Evolutionary conservation across 805 yeast species (phyloP), one percentile per base, ranked within the genome.

Genomic region (Yueomyces sp.): DNA sequence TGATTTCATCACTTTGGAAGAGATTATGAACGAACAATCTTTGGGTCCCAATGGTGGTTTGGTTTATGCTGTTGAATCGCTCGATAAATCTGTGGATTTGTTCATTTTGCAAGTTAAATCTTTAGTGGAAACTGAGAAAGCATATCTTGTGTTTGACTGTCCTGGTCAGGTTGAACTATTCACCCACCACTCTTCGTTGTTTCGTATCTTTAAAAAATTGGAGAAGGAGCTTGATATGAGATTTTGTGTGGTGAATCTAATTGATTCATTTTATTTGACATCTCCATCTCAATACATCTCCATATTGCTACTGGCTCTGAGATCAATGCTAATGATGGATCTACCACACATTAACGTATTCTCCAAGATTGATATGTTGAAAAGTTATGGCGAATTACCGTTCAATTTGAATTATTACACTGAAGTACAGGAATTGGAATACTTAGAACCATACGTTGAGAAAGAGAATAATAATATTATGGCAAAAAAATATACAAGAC

Each of bases 91-190:
- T 28, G 63, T 81, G 41, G 83, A 81, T 29, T 67, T 69, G 40
- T 75, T 86, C 52, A 56, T 81, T 3, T 64, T 66, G 7, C 76
- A 73, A 55, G 66, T 90, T 32, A 68, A 71, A 45, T 66, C 69
- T 32, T 65, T 87, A 9, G 74, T 82, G 4, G 58, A 66, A 36
- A 69, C 73, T 37, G 79, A 77, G 45, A 67, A 67, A 27, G 76
- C 79, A 37, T 86, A 86, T 51, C 60, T 86, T 9, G 67, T 86
- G 3, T 84, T 86, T 63, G 96, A 86, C 60, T 85, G 94, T 56
- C 96, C 96, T 1, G 98, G 98, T 1, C 98, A 92, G 60, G 92
- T 87, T 1, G 99, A 92, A 59, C 71, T 92, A 12, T 92, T 85
- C 64, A 92, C 99, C 3, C 94, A 85, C 56, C 94, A 85, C 54